Percentiles rank a stretch among this genome's conserved stretches.
Evolutionary conservation across 177 flowering plant species (phyloP).

Genomic region (Tripterygium wilfordii): DNA sequence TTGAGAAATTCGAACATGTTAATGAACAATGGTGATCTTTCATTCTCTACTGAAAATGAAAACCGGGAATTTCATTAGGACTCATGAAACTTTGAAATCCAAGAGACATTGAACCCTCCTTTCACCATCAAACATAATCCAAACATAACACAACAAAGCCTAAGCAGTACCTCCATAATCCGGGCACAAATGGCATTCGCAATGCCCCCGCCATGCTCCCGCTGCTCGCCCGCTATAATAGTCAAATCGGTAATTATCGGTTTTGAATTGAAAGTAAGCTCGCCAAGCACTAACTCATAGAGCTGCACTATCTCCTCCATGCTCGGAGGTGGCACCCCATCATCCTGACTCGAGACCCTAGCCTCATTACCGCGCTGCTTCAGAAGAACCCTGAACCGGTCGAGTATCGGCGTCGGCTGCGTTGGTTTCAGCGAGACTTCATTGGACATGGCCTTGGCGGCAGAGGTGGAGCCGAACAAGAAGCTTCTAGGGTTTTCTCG

Average conservation of each 20-base stretch:
- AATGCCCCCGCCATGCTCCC: slow-evolving; percentile 66
- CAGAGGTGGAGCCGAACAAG: slow-evolving; percentile 8
- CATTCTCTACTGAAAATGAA: too few species aligned
- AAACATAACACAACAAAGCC: not conserved
- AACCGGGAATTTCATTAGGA: too few species aligned
- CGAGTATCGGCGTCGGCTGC: slow-evolving; percentile 45
- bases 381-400: slow-evolving; percentile 55
- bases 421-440: slow-evolving; percentile 36
- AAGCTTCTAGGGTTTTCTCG: slow-evolving; percentile 41
- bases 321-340: slow-evolving; percentile 20
- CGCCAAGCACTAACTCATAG: slow-evolving; percentile 62
- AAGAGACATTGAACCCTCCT: not conserved
- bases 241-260: slow-evolving; percentile 96
- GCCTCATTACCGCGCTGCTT: slow-evolving; percentile 59
- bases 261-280: slow-evolving; percentile 80
- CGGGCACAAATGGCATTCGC: slow-evolving; percentile 79
- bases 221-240: slow-evolving; percentile 87
- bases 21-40: too few species aligned
- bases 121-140: not conserved
- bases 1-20: too few species aligned
- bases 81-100: too few species aligned
- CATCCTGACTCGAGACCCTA: slow-evolving; percentile 35
- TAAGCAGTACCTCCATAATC: slow-evolving; percentile 73
- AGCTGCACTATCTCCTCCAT: slow-evolving; percentile 62
- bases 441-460: slow-evolving; percentile 19